Evolutionary conservation across 2,329 filamentous ascomycete species (phyloP).

Genomic region (Cercospora nicotianae): DNA sequence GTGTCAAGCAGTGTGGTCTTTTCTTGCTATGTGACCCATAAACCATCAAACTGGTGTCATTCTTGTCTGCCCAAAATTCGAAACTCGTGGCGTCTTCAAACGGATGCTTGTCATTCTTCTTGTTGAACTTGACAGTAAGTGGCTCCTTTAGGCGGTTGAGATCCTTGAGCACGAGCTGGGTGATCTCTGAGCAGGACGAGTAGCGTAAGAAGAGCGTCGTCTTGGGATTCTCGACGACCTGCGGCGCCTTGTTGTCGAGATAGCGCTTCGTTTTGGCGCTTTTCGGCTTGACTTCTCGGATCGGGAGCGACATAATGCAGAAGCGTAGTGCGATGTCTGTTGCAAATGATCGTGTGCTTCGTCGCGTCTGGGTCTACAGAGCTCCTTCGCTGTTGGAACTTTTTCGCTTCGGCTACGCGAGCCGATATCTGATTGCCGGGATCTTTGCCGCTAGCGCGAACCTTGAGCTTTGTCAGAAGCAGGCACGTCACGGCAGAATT

Average conservation of each 20-base stretch:
- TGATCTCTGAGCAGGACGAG: conserved; percentile 76
- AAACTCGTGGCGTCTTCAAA: conserved; percentile 87
- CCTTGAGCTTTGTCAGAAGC: background rate
- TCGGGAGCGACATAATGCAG: conserved; percentile 31
- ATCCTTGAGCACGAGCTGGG: conserved; percentile 81
- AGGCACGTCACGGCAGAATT: conserved; percentile 9
- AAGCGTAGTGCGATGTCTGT: background rate
- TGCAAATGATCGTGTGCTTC: background rate
- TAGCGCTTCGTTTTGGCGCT: conserved; percentile 92
- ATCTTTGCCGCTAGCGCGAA: conserved; percentile 2
- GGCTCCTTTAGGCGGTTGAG: conserved; percentile 82
- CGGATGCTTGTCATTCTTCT: conserved; percentile 94
- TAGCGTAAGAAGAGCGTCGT: conserved; percentile 86
- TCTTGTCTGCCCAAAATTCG: conserved; percentile 96
- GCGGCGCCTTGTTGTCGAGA: conserved; percentile 88
- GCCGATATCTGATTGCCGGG: conserved; percentile 2
- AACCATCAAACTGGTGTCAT: conserved; percentile 82
- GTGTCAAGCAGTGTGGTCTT: conserved; percentile 83
- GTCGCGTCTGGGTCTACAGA: background rate
- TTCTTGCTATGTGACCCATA: conserved; percentile 91
- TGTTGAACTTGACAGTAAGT: conserved; percentile 85
- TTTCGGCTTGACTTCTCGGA: conserved; percentile 65
- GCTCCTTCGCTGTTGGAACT: background rate
- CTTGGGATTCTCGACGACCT: conserved; percentile 86
- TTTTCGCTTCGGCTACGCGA: conserved; percentile 7